These are phyloP conservation scores for Taiozyma sp. DNA, from an alignment of 1,139 yeast genomes.

Conservation along the genomic window DNA sequence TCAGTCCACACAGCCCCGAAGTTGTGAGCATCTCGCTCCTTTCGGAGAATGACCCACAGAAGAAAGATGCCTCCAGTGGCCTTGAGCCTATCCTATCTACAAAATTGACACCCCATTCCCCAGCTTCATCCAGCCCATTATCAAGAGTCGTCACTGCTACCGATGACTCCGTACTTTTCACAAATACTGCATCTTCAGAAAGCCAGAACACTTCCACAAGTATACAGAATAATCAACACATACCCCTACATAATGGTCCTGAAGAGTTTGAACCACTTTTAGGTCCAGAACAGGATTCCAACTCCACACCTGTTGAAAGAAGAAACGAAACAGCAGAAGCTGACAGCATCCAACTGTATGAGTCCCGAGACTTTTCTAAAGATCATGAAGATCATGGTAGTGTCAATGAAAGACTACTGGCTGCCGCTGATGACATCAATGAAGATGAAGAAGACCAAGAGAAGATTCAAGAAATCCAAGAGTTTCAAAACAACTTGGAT, in stretches of 20 bases:
- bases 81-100: not conserved
- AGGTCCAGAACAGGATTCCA: not conserved
- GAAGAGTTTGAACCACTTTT: not conserved
- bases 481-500: slow-evolving; percentile 5
- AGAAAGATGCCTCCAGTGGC: not conserved
- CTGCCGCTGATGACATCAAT: not conserved
- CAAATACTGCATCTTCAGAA: slow-evolving; percentile 20
- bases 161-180: slow-evolving; percentile 23
- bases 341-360: not conserved
- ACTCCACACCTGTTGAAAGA: not conserved
- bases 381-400: not conserved
- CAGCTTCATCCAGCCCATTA: slow-evolving; percentile 16
- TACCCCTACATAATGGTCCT: not conserved
- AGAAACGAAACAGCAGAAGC: not conserved
- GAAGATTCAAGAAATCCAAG: not conserved
- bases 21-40: not conserved
- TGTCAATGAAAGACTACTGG: not conserved
- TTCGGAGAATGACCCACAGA: not conserved
- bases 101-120: not conserved
- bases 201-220: slow-evolving; percentile 19
- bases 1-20: not conserved
- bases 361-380: not conserved
- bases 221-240: slow-evolving; percentile 3
- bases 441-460: not conserved
- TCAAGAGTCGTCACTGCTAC: slow-evolving; percentile 18